Base-by-base conservation (phyloP, 1,284 basidiomycete species). In the Trichosporon faecale region DNA sequence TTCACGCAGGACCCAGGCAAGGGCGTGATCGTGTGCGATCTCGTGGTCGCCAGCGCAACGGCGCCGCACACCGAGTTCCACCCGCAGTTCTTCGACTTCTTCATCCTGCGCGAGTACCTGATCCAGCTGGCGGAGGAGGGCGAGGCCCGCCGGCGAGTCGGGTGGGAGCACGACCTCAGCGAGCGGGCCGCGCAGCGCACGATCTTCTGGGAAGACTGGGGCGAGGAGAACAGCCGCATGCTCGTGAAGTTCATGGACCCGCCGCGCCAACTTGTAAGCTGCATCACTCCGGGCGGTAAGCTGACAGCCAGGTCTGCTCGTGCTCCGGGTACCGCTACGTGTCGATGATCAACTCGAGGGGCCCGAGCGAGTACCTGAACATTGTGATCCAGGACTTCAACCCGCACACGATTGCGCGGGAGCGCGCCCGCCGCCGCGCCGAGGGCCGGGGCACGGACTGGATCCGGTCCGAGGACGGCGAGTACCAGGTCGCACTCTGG, bases 31-130 rank as follows among this genome's bases (percentile, higher is more conserved):
- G 81, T 83, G 3, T 77, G 81, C 29, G 79, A 83, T n/a, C 33
- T 82, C n/a, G 68, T 70, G 29, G 67, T 80, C 23, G 63, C 61
- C 7, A 70, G 71, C 8, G 66, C 33, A 18, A 66, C 29, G 55
- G 12, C 49, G 69, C 37, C 68, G 64, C 60, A 69, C 55, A 52
- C 68, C 35, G 49, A 64, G 52, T 44, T 23, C 37, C 57, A 61
- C 18, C 57, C 57, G 16, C 57, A 61, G 37, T 71, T 82, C 25
- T 85, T 86, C 44, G 85, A 85, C 21, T 77, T 88, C 65, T 80
- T 88, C 52, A 73, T 79, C 2, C 78, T 89, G 29, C 80, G 87
- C 71, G 85, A 86, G 66, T 79, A 77, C 21, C 80, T 90, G 33
- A 81, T 84, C 46, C 73, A 76, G 33, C 83, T 86, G 12, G 83